Evolutionary conservation across 2,329 filamentous ascomycete species (phyloP).

Genomic region (Arachnopeziza araneosa): DNA sequence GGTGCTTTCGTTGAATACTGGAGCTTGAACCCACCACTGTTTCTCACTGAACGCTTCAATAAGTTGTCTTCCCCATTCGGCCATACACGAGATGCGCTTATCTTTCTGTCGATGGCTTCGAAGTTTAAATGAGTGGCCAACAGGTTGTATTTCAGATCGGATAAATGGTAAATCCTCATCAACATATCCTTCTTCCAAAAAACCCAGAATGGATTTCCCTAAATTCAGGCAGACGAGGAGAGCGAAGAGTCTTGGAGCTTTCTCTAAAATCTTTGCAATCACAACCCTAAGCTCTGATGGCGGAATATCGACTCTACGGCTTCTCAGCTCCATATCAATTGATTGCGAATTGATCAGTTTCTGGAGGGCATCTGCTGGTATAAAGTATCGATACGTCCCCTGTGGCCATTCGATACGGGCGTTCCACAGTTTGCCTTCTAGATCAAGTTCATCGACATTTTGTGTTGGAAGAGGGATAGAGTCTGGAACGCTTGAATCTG

Average conservation of each 20-base stretch:
- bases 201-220: not conserved
- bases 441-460: not conserved
- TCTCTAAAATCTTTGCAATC: not conserved
- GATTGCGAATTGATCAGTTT: not conserved
- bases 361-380: not conserved
- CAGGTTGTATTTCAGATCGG: not conserved
- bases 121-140: not conserved
- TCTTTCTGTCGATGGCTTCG: not conserved
- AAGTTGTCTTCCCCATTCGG: slow-evolving; percentile 5
- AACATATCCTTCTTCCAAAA: not conserved
- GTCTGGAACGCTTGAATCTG: too few relatives aligned
- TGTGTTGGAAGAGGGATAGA: too few relatives aligned
- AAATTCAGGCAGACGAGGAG: not conserved
- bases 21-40: slow-evolving; percentile 22
- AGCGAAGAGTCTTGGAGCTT: not conserved
- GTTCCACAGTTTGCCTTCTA: not conserved
- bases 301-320: not conserved
- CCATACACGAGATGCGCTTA: slow-evolving; percentile 3
- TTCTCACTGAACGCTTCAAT: slow-evolving; percentile 10
- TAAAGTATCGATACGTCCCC: not conserved
- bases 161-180: not conserved
- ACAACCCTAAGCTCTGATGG: not conserved
- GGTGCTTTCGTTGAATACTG: slow-evolving; percentile 6
- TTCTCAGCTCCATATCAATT: not conserved
- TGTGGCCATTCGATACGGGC: not conserved